Evolutionary conservation across 352 stramenopile genomes (phyloP).

Genomic region (Globisporangium megalacanthum): DNA sequence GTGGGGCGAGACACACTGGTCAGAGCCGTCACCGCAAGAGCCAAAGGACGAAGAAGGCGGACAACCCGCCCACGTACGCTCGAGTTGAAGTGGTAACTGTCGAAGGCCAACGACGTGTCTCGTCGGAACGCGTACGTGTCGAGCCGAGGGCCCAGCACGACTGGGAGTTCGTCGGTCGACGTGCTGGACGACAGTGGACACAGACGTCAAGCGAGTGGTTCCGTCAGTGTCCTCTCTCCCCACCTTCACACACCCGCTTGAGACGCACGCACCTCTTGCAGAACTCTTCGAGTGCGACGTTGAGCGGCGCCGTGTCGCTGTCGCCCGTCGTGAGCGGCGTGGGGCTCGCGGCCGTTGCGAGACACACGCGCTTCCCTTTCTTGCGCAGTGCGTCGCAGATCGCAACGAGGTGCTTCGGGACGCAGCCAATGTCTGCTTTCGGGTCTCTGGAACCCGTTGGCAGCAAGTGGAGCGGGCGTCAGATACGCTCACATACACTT

Average conservation of each 20-base stretch:
- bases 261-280: slow-evolving; percentile 50
- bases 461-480: not conserved
- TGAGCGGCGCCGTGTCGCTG: slow-evolving; percentile 34
- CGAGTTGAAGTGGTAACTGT: slow-evolving; percentile 81
- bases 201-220: not conserved
- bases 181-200: slow-evolving; percentile 32
- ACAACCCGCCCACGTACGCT: slow-evolving; percentile 30
- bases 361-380: slow-evolving; percentile 76
- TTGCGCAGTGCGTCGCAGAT: slow-evolving; percentile 77
- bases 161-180: slow-evolving; percentile 46
- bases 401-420: slow-evolving; percentile 55
- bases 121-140: slow-evolving; percentile 70
- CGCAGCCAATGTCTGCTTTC: slow-evolving; percentile 21
- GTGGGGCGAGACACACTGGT: not conserved
- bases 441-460: slow-evolving; percentile 17
- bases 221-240: not conserved
- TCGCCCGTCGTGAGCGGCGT: slow-evolving; percentile 27
- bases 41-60: not conserved
- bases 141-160: slow-evolving; percentile 70
- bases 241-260: not conserved
- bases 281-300: slow-evolving; percentile 65
- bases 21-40: not conserved
- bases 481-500: not conserved
- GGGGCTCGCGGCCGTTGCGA: slow-evolving; percentile 53
- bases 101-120: slow-evolving; percentile 47